Base-by-base conservation (phyloP, 2,329 filamentous ascomycete species). In the Calonectria crousiana region DNA sequence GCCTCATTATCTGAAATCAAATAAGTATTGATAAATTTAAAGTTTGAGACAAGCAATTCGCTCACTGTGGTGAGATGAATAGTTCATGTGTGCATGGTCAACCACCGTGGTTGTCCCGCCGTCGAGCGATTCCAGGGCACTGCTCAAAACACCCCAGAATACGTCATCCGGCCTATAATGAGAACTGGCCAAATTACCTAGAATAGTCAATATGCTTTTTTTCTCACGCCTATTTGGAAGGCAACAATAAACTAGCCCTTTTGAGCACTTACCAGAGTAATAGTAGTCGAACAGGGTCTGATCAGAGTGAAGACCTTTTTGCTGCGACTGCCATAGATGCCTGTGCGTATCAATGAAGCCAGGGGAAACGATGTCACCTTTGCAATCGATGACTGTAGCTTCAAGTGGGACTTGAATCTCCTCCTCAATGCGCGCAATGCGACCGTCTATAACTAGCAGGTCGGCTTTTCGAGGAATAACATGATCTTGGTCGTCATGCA, bases 51-150 rank as follows among this genome's bases (percentile, higher is more conserved):
- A 47, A 23, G 8, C 26, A 1, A 23, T 36, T 5, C 0, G 5
- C 53, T 14, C 8, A 60, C 53, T 60, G 3, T 60, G 53, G 14
- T 38, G 11, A 26, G 32, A 26, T 26, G 53, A 60, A 36, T 60
- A 60, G n/a, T 60, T 60, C 53, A 60, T 60, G n/a, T 60, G 53
- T 10, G 53, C 53, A 60, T 60, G 53, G n/a, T 60, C 53, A 36
- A 38, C 53, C 32, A 60, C 53, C 23, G 53, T 60, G n/a, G 53
- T 60, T 11, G 53, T 60, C 36, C 53, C 53, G 13, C 20, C 53
- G n/a, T 60, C 53, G 13, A 60, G 36, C 6, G 53, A 60, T 36
- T 60, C 53, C 32, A 60, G 23, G 20, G 53, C 53, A 9, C 53
- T 60, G 14, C 53, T 26, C 53, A 60, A 38, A 34, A 60, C 53